These are phyloP conservation scores for Neoboletus magnificus DNA, from an alignment of 768 basidiomycete genomes.

Conservation along the genomic window DNA sequence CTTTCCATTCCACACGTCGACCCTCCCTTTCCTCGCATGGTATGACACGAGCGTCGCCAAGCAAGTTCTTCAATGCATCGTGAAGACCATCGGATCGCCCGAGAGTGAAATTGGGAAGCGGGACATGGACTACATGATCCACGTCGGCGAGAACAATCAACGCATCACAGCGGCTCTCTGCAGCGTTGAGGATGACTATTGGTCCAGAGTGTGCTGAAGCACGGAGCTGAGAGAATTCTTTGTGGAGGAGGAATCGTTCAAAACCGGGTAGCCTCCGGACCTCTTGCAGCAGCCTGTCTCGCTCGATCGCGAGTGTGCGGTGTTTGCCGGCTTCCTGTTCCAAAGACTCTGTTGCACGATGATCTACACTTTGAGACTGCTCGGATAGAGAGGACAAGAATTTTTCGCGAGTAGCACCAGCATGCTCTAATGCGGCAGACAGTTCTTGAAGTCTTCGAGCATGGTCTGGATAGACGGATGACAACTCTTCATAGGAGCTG, in stretches of 20 bases:
- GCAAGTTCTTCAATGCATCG: not conserved
- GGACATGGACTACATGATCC: not conserved
- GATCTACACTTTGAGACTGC: not conserved
- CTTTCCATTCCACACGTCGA: not conserved
- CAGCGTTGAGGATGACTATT: not conserved
- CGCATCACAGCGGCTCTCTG: not conserved
- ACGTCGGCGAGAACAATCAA: not conserved
- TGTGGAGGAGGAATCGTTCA: not conserved
- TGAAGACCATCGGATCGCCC: not conserved
- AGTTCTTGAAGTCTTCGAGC: not conserved
- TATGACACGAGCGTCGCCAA: not conserved
- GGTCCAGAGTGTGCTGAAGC: not conserved
- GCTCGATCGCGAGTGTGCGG: not conserved
- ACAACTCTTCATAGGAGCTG: constrained; percentile 1
- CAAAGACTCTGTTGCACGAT: not conserved
- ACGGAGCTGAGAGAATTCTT: not conserved
- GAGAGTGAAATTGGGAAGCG: not conserved
- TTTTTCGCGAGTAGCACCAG: not conserved
- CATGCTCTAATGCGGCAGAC: not conserved
- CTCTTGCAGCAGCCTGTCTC: not conserved
- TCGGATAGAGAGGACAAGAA: not conserved
- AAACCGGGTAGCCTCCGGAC: not conserved
- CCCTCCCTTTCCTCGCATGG: not conserved
- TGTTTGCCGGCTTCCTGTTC: not conserved
- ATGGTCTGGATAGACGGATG: not conserved